Base-by-base conservation (phyloP, 805 yeast genomes). In the Ogataea trehaloabstinens region DNA sequence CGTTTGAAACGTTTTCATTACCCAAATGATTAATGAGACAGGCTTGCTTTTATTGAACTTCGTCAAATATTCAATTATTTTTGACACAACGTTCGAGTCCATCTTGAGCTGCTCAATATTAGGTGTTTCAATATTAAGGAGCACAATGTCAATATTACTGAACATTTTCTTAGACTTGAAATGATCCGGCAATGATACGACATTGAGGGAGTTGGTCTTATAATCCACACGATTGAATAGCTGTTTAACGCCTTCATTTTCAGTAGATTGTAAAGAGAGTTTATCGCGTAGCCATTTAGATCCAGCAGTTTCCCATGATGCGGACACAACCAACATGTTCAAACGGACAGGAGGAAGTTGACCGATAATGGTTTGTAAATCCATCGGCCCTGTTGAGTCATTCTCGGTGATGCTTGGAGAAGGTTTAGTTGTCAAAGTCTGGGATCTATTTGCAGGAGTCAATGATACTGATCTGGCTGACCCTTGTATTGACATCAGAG, bases 71-170 rank as follows among this genome's bases (percentile, higher is more conserved):
- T 51, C 54, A 8, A 49, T 19, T 8, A 52, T 33, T 33, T 52
- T 55, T 5, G 25, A 16, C 5, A 56, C 22, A 7, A 56, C 58
- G 20, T 39, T 44, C 4, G 40, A 24, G 35, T 52, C 52, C 12
- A 35, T 37, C 5, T 32, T 20, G 19, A 53, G 35, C 15, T 48
- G 44, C 10, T 41, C 24, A 3, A 31, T 24, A 8, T 56, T 50
- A 2, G 63, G 49, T 18, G 71, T 49, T 3, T 85, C 85, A 45
- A 80, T 67, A 46, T 77, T 80, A 49, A 78, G 65, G 3, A 80
- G 45, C 4, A 80, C 38, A 37, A 74, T 67, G 1, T 71, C 64
- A 4, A 73, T 55, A 17, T 60, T 56, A 19, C 60, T 52, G 47
- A 74, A 74, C 35, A 64, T 64, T 6, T 56, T 57, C 21, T 61